Evolutionary conservation across 169 alveolate species (phyloP).

Genomic region (Plasmodium ovale): DNA sequence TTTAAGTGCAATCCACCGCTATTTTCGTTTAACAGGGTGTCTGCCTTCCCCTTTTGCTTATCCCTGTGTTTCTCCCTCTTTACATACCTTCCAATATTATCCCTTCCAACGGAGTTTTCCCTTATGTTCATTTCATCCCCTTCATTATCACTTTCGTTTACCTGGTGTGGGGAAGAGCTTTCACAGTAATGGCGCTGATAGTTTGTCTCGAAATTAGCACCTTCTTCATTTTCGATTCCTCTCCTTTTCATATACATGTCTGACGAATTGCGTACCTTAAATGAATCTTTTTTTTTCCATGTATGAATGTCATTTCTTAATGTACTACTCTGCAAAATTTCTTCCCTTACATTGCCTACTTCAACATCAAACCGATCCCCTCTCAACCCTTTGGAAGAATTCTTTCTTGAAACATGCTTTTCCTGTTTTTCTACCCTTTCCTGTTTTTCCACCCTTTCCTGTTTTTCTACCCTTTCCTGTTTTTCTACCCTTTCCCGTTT

Average conservation of each 20-base stretch:
- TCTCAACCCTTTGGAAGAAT: not conserved
- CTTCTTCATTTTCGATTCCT: constrained; percentile 6
- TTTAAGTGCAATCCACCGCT: constrained; percentile 2
- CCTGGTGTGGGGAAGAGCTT: not conserved
- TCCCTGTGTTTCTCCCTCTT: not conserved
- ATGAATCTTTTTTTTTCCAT: not conserved
- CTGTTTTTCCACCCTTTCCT: not conserved
- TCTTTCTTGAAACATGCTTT: not conserved
- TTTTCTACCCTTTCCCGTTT: not conserved
- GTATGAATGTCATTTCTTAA: not conserved
- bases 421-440: not conserved
- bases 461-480: too few relatives aligned
- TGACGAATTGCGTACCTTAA: not conserved
- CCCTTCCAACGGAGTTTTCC: not conserved
- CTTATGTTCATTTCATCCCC: not conserved
- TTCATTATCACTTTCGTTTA: not conserved
- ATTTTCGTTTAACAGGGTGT: not conserved
- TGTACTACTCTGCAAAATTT: not conserved
- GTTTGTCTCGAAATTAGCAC: not conserved
- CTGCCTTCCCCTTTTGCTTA: not conserved
- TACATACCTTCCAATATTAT: not conserved
- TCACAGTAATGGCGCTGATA: not conserved
- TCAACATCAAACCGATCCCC: not conserved
- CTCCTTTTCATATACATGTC: not conserved
- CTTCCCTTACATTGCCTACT: not conserved